Conservation (phyloP, 75 land plant species). For the Pseudotsuga menziesii region DNA sequence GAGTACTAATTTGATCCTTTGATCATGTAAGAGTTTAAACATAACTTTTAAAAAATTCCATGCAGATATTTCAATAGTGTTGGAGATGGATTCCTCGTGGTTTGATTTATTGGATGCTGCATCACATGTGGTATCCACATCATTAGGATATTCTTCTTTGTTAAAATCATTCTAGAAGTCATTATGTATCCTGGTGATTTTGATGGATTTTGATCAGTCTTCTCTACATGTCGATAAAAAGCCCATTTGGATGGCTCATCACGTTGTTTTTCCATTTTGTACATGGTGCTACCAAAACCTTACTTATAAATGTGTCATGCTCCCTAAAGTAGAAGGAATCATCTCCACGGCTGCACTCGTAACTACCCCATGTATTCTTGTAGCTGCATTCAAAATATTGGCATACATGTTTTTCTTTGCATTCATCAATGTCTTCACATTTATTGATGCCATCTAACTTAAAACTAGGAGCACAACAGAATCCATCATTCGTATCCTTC, state of each 20-base stretch:
- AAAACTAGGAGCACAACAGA: constrained; percentile 32
- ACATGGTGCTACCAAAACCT: too few species aligned
- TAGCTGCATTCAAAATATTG: constrained; percentile 41
- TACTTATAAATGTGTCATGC: constrained; percentile 46
- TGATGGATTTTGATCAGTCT: constrained; percentile 2
- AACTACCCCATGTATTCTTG: constrained; percentile 45
- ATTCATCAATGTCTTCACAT: constrained; percentile 43
- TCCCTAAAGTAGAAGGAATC: constrained; percentile 40
- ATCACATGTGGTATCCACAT: constrained; percentile 6
- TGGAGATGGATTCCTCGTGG: constrained; percentile 10
- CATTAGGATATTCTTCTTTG: constrained; percentile 6
- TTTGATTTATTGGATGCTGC: constrained; percentile 12
- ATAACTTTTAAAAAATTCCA: too few species aligned
- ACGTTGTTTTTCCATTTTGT: constrained; percentile 11
- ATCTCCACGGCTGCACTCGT: constrained; percentile 36
- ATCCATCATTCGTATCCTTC: constrained; percentile 58
- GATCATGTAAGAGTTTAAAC: too few species aligned
- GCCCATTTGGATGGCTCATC: constrained; percentile 13
- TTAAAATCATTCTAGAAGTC: not conserved
- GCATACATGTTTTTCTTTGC: constrained; percentile 26
- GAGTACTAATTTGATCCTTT: too few species aligned
- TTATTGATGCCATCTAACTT: constrained; percentile 32
- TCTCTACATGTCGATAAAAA: constrained; percentile 9
- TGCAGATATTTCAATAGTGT: too few species aligned
- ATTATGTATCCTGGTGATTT: not conserved